A percentile compares a stretch with the other conserved stretches of the same genome.
Conservation (phyloP, 176 grass and related monocot species). For the Paspalum notatum region DNA sequence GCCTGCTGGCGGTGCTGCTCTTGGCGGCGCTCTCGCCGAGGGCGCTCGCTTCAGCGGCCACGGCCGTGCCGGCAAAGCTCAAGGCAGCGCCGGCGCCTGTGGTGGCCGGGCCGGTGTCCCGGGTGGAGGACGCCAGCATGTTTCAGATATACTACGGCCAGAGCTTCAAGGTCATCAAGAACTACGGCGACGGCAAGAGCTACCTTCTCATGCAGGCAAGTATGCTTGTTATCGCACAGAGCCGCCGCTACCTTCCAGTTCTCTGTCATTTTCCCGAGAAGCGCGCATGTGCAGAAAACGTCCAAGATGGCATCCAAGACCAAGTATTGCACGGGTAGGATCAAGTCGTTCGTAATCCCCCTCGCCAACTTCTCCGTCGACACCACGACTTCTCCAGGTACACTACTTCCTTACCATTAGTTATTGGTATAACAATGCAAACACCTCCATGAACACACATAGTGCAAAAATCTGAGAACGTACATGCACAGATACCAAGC, state of each 20-base stretch:
- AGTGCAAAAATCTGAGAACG: neutral
- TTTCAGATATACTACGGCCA: constrained; percentile 95
- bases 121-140: constrained; percentile 59
- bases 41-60: neutral
- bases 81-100: constrained; percentile 36
- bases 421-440: neutral
- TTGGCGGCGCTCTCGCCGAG: constrained; percentile 30
- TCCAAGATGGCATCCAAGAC: constrained; percentile 84
- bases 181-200: constrained; percentile 79
- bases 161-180: constrained; percentile 95
- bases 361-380: constrained; percentile 89
- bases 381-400: constrained; percentile 70
- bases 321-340: constrained; percentile 92
- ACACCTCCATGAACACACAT: neutral
- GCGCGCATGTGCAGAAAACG: constrained; percentile 54
- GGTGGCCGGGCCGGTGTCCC: constrained; percentile 61
- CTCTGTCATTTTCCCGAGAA: neutral
- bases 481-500: neutral
- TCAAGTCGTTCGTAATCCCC: constrained; percentile 82
- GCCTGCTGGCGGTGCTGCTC: constrained; percentile 6
- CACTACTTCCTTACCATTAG: neutral
- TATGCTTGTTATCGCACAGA: neutral
- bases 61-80: constrained; percentile 22
- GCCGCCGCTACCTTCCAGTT: neutral
- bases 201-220: constrained; percentile 88